Conservation (phyloP, 129 eudicot genomes). For the Centella asiatica region DNA sequence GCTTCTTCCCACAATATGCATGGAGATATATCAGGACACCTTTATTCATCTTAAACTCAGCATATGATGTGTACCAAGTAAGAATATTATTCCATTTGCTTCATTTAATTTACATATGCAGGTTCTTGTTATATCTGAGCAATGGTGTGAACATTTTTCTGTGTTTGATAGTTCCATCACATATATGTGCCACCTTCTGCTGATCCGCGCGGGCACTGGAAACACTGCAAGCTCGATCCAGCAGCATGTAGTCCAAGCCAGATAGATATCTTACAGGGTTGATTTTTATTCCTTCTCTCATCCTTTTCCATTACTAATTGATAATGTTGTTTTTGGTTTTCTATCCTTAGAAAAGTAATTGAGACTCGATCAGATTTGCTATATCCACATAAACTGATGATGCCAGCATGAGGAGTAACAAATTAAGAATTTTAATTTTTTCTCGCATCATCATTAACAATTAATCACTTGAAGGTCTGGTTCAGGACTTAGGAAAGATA, state of each 20-base stretch:
- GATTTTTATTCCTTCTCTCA: no score
- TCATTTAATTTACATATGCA: no score
- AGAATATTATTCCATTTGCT: slow-evolving; percentile 25
- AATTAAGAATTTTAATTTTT: no score
- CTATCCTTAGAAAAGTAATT: background rate
- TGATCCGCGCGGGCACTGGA: slow-evolving; percentile 8
- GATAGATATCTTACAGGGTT: slow-evolving; percentile 4
- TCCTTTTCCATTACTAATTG: no score
- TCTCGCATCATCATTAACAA: no score
- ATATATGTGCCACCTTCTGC: slow-evolving; percentile 35
- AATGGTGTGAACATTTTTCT: background rate
- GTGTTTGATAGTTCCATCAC: slow-evolving; percentile 61
- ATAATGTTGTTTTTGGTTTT: no score
- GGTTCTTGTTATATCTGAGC: background rate
- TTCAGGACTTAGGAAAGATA: slow-evolving; percentile 8
- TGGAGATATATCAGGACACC: slow-evolving; percentile 67
- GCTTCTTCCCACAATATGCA: slow-evolving; percentile 88
- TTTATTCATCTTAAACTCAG: slow-evolving; percentile 73
- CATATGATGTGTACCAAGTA: slow-evolving; percentile 94
- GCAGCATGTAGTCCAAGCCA: slow-evolving; percentile 5
- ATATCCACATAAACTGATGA: background rate
- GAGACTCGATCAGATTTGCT: background rate
- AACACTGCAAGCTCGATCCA: background rate
- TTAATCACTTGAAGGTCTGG: background rate
- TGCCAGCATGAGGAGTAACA: background rate